Conservation (phyloP, 345 rosid species). For the Aegle marmelos region DNA sequence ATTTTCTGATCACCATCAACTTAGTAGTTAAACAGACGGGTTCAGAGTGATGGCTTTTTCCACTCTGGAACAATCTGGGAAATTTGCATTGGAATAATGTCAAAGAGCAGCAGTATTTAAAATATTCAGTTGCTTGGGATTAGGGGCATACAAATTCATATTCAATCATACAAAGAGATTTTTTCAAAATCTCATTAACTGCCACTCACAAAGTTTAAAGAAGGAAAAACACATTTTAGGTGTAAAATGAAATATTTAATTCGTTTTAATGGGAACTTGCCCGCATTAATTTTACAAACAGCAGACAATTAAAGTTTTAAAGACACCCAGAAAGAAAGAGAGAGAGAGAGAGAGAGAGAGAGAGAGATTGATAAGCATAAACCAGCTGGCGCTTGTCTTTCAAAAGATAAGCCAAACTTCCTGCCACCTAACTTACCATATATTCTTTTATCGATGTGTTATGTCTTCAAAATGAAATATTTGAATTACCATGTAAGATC, state of each 20-base stretch:
- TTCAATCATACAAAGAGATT: neutral
- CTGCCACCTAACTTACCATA: neutral
- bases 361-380: neutral
- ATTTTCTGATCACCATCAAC: constrained; percentile 1
- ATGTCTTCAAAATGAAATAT: neutral
- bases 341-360: no score
- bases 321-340: neutral
- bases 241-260: neutral
- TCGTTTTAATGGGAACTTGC: neutral
- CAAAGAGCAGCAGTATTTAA: neutral
- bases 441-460: neutral
- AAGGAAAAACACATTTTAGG: neutral
- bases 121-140: neutral
- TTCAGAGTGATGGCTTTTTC: neutral
- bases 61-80: neutral
- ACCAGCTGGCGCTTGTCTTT: neutral
- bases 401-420: neutral
- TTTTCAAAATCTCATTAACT: constrained; percentile 1
- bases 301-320: neutral
- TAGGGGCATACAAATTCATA: constrained; percentile 2
- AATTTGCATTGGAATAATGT: constrained; percentile 11
- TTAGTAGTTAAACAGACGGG: neutral
- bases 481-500: neutral
- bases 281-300: neutral
- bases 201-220: constrained; percentile 5